Percentiles rank a stretch among this genome's conserved stretches.
These are phyloP conservation scores for Psilocybe cubensis DNA, from an alignment of 768 basidiomycete species.

Conservation along the genomic window DNA sequence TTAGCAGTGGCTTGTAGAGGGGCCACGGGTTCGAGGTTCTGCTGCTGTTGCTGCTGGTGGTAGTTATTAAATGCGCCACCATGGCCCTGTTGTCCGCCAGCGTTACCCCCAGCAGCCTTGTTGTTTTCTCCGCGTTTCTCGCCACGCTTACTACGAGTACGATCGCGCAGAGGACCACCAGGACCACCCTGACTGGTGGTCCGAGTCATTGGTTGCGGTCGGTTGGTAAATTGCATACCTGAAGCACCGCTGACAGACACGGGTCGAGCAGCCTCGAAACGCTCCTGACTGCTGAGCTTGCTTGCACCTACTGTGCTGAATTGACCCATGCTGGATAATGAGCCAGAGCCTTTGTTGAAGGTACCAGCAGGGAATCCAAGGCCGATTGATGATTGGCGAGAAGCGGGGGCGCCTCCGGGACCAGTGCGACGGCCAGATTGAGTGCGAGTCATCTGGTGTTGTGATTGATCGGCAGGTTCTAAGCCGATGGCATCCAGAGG, in stretches of 20 bases:
- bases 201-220: constrained; percentile 65
- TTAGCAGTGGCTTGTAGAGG: constrained; percentile 83
- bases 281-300: constrained; percentile 74
- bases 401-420: constrained; percentile 40
- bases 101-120: constrained; percentile 36
- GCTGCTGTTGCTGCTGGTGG: constrained; percentile 32
- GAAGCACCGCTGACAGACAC: constrained; percentile 58
- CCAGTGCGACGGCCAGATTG: constrained; percentile 63
- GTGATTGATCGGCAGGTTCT: constrained; percentile 67
- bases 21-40: constrained; percentile 64
- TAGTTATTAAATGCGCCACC: constrained; percentile 35
- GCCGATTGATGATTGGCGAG: constrained; percentile 52
- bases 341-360: constrained; percentile 54
- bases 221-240: constrained; percentile 51
- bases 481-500: constrained; percentile 91
- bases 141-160: constrained; percentile 85
- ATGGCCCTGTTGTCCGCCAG: constrained; percentile 38
- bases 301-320: constrained; percentile 53
- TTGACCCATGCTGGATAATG: constrained; percentile 64
- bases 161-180: constrained; percentile 53
- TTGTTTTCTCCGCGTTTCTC: constrained; percentile 67
- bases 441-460: constrained; percentile 57
- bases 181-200: constrained; percentile 70
- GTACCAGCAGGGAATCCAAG: constrained; percentile 38
- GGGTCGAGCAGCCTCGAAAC: constrained; percentile 58